phyloP scores from a whole-genome alignment of 176 grass and related monocot species.

The Saccharum officinarum region DNA sequence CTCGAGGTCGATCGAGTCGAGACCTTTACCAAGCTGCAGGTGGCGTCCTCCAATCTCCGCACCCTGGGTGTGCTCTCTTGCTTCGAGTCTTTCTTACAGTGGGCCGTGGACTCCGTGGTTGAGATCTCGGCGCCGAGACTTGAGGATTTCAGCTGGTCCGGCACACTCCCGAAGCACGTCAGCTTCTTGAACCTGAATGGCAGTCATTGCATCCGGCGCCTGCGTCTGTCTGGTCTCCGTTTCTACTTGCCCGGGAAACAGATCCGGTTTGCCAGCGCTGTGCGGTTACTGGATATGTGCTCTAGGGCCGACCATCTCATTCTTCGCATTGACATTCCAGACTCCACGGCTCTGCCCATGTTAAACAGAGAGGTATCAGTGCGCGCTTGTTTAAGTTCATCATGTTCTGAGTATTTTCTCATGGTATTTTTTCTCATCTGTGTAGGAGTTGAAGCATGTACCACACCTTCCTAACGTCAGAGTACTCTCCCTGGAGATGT shows the following conservation, averaged over 20 bases:
- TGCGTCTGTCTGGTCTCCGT: background rate
- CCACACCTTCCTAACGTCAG: conserved; percentile 19
- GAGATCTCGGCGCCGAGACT: background rate
- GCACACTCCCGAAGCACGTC: background rate
- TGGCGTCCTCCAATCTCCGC: background rate
- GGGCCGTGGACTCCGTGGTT: background rate
- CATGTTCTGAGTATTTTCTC: background rate
- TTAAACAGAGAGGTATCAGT: background rate
- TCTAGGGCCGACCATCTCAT: background rate
- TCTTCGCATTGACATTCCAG: background rate
- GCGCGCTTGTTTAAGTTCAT: background rate
- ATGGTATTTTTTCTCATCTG: background rate
- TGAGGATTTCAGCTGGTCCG: background rate
- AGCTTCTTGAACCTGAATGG: no score
- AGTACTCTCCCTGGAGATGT: background rate
- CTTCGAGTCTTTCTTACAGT: background rate
- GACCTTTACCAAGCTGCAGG: background rate
- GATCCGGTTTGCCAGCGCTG: background rate
- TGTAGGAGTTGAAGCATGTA: background rate
- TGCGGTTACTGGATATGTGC: background rate
- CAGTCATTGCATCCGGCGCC: background rate
- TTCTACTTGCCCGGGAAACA: background rate
- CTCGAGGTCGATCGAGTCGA: background rate
- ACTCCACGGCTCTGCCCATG: background rate
- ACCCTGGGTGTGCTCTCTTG: background rate